Conservation (phyloP, 164 flowering plant genomes). For the Liquidambar formosana region DNA sequence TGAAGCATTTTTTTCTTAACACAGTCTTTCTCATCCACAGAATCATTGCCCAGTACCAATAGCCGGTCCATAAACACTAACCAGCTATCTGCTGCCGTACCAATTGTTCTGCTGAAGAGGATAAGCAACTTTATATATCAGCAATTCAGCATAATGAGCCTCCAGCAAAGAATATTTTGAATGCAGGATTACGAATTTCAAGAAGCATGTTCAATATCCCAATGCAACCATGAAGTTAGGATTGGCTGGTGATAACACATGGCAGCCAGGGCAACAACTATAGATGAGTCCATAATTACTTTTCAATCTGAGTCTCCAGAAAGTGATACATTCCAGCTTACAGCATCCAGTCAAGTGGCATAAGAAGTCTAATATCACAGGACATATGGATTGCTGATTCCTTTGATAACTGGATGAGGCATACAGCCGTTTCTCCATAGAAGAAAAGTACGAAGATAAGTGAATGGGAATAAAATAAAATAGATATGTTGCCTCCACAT, state of each 20-base stretch:
- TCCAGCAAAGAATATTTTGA: too few relatives aligned
- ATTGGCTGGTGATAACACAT: too few relatives aligned
- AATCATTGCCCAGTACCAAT: slow-evolving; percentile 46
- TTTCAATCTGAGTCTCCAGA: background rate
- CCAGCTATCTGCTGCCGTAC: slow-evolving; percentile 84
- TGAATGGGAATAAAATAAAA: too few relatives aligned
- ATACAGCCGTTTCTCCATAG: too few relatives aligned
- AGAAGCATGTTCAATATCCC: too few relatives aligned
- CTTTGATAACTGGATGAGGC: background rate
- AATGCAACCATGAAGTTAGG: background rate
- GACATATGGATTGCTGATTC: background rate
- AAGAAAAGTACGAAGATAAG: too few relatives aligned
- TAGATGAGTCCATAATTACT: background rate
- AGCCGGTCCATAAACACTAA: slow-evolving; percentile 70
- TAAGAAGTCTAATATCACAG: too few relatives aligned
- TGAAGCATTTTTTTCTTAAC: slow-evolving; percentile 41
- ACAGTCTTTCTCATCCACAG: slow-evolving; percentile 34
- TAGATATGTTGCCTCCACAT: too few relatives aligned
- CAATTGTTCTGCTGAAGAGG: slow-evolving; percentile 40
- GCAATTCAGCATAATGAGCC: too few relatives aligned
- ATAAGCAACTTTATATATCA: slow-evolving; percentile 14
- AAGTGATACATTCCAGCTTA: background rate
- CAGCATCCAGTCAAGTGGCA: background rate
- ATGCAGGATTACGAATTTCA: too few relatives aligned
- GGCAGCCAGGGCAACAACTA: background rate